Conservation (phyloP, 192 early-diverging fungal genomes). For the Backusella psychrophila region DNA sequence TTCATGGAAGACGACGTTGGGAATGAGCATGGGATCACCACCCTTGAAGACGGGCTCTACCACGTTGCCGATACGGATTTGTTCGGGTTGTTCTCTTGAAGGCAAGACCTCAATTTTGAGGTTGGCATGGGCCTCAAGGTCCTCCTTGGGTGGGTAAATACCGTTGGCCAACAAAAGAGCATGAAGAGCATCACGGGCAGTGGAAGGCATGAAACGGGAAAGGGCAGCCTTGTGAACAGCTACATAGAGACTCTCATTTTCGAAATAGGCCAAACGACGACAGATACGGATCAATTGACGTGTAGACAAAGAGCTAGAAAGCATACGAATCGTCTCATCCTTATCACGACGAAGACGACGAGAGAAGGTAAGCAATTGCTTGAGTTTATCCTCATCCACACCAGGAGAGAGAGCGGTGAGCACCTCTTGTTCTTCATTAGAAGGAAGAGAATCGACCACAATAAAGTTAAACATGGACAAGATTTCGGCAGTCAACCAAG, state of each 20-base stretch:
- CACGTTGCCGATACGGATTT: conserved; percentile 54
- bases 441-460: conserved; percentile 54
- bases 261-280: conserved; percentile 59
- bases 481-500: conserved; percentile 73
- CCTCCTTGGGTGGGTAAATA: conserved; percentile 42
- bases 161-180: conserved; percentile 54
- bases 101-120: conserved; percentile 53
- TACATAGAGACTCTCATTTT: conserved; percentile 59
- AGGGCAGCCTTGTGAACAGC: conserved; percentile 66
- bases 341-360: conserved; percentile 54
- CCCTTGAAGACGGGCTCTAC: conserved; percentile 44
- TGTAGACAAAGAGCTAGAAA: conserved; percentile 65
- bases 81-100: conserved; percentile 42
- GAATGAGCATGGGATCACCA: conserved; percentile 63
- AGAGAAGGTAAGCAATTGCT: conserved; percentile 52
- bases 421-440: conserved; percentile 47
- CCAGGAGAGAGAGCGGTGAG: conserved; percentile 51
- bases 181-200: conserved; percentile 64
- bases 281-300: conserved; percentile 74
- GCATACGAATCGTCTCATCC: conserved; percentile 56
- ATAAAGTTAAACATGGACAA: conserved; percentile 72
- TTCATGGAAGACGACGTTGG: conserved; percentile 68
- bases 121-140: conserved; percentile 28
- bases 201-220: conserved; percentile 68
- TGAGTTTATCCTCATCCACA: conserved; percentile 42